Evolutionary conservation across 805 yeast genomes (phyloP), one percentile per base, ranked within the genome.

Genomic region (Saccharomycopsis fermentans): DNA sequence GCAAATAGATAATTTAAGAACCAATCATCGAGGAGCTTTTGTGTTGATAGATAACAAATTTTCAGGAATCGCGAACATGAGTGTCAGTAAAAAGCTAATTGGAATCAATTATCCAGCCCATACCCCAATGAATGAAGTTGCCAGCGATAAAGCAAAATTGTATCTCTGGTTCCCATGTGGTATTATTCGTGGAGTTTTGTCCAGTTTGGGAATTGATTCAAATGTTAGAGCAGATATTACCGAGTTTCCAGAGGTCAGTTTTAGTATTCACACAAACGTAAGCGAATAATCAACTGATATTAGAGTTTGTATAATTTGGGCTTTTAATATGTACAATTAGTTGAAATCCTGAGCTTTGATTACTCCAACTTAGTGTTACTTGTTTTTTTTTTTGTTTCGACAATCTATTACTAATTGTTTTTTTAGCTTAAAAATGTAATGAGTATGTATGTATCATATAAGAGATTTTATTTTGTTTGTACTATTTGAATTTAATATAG

Each of bases 1-100:
- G 70, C 97, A 87, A 69, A 88, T 94, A 76, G 97, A 91, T 69
- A 90, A 90, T 64, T 76, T 94, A 59, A 80, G 96, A 62, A 94
- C 99, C 1, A 94, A 94, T 68, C 97, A 94, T 69, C 73, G 95
- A 40, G 87, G 78, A 26, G 66, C 73, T 1, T 73, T 72, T 69
- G 92, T 90, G 27, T 74, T 89, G 51, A 81, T 88, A 9, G 96
- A 89, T 68, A 81, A 79, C 68, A 73, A 73, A 57, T 86, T 84
- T 72, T 77, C 77, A 57, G 74, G 80, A 55, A 77, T 87, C 48
- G 65, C 72, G 37, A 73, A 78, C 54, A 78, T 86, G 77, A 71
- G 75, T 63, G 76, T 79, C 51, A 68, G 77, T 16, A 60, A 63
- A 16, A 81, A 81, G 2, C 24, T 43, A 16, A 43, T 43, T 24